Conservation (phyloP, 2,329 filamentous ascomycete species). For the Thermoascus crustaceus region DNA sequence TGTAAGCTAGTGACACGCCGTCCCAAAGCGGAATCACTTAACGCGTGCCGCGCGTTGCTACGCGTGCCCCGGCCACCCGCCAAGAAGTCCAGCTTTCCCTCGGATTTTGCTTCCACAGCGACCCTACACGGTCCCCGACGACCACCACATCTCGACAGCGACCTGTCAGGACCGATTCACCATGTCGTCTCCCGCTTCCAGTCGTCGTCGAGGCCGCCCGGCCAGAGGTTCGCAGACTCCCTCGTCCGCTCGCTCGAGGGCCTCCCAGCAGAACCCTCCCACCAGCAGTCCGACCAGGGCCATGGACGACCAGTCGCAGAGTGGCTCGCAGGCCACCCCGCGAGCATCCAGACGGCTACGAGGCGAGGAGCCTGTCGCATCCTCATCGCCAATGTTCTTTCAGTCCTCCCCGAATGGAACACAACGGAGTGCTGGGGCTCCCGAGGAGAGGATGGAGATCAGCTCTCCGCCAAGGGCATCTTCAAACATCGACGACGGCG, state of each 20-base stretch:
- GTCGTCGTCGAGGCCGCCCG: conserved; percentile 33
- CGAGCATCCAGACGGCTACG: conserved; percentile 36
- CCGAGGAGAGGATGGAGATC: conserved; percentile 36
- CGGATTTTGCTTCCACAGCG: conserved; percentile 1
- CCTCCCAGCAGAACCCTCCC: conserved; percentile 23
- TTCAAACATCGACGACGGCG: conserved; percentile 32
- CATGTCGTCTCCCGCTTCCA: conserved; percentile 39
- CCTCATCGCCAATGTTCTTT: conserved; percentile 77
- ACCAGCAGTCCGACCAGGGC: conserved; percentile 24
- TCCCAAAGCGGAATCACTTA: conserved; percentile 17
- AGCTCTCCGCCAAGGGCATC: conserved; percentile 42
- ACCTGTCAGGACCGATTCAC: too few species aligned
- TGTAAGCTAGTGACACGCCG: not conserved
- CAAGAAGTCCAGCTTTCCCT: conserved; percentile 1
- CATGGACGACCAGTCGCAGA: conserved; percentile 17
- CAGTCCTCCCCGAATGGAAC: conserved; percentile 51
- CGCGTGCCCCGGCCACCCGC: conserved; percentile 7
- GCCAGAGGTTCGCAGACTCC: conserved; percentile 32
- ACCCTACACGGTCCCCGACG: not conserved
- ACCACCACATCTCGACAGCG: not conserved
- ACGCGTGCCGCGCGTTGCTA: conserved; percentile 13
- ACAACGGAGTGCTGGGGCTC: conserved; percentile 31
- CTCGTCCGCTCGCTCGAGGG: conserved; percentile 28
- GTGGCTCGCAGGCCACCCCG: conserved; percentile 35
- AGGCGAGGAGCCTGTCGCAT: conserved; percentile 38